Evolutionary conservation across 208 protist species (phyloP), one percentile per base, ranked within the genome.

Genomic region (Trypanosoma lewisi): DNA sequence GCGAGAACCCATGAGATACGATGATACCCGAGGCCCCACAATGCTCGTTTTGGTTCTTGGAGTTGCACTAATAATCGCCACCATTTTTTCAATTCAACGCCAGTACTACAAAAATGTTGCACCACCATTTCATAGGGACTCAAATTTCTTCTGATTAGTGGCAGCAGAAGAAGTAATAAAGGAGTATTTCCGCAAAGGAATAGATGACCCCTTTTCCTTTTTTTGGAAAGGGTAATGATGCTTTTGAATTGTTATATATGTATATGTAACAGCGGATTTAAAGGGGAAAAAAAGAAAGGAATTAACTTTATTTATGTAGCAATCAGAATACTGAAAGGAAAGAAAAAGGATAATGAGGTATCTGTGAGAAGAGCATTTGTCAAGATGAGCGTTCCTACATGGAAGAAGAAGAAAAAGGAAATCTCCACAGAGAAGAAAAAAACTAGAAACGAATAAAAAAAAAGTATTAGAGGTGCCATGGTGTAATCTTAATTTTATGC

Each of bases 1-100:
- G 89, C 89, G 89, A 70, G 85, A 95, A 64, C 89, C 89, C 16
- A 95, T 95, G 89, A 78, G 89, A 57, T 95, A 95, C 63, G 89
- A 95, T 53, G 89, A 95, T 67, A 95, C 89, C 3, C 85, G 85
- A 49, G 89, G 89, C 27, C 89, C 89, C 21, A 93, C 85, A 6
- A 83, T 95, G 77, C 77, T 95, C 23, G 83, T 95, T 11, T 52
- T 95, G 37, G 85, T 95, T 42, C 80, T 95, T 12, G 89, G 83
- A 33, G 64, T 76, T 30, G 75, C 89, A 17, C 54, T 95, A 30
- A 61, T 86, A 17, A 73, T 93, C 31, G 85, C 89, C n/a, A 87
- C 89, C 36, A 83, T 92, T 37, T 91, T 95, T 68, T 95, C 83
- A 14, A 57, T 95, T 58, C 89, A 95, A 73, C 84, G 80, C 23